Percentiles rank a stretch among this genome's conserved stretches.
Conservation (phyloP, 495 filamentous ascomycete genomes). For the Tuber microsphaerosporum region DNA sequence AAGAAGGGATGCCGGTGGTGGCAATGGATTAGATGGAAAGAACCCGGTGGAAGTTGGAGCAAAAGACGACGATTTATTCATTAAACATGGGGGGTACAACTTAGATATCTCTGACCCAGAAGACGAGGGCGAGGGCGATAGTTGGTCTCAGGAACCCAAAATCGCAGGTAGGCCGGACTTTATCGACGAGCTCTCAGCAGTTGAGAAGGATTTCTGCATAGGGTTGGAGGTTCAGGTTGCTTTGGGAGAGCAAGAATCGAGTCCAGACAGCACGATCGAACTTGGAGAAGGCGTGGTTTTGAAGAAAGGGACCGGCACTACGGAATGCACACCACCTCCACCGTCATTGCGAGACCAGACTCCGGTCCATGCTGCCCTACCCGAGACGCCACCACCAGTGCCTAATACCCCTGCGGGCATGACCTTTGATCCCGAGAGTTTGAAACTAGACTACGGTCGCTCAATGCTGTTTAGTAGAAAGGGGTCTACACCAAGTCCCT, state of each 20-base stretch:
- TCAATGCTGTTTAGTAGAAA: constrained; percentile 34
- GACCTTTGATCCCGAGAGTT: constrained; percentile 20
- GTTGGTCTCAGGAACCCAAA: not conserved
- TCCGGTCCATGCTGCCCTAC: not conserved
- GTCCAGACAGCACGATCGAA: not conserved
- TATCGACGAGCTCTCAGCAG: not conserved
- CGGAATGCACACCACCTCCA: constrained; percentile 19
- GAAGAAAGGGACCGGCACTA: constrained; percentile 15
- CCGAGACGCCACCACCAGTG: constrained; percentile 9
- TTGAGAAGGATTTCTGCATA: not conserved
- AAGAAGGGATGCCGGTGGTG: not conserved
- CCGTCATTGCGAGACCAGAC: not conserved
- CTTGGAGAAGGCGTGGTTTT: constrained; percentile 3
- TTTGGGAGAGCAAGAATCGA: not conserved
- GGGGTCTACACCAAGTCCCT: constrained; percentile 25
- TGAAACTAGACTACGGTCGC: constrained; percentile 28
- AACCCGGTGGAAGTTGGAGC: not conserved
- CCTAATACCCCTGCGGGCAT: not conserved
- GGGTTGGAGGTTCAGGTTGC: not conserved
- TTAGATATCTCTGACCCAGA: constrained; percentile 38
- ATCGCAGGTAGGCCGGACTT: not conserved
- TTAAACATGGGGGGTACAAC: constrained; percentile 33
- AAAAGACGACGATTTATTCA: constrained; percentile 27
- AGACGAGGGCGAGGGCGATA: constrained; percentile 18
- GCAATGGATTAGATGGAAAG: not conserved